These are phyloP conservation scores for Biancaea sappan DNA, from an alignment of 306 rosid genomes.

Conservation along the genomic window DNA sequence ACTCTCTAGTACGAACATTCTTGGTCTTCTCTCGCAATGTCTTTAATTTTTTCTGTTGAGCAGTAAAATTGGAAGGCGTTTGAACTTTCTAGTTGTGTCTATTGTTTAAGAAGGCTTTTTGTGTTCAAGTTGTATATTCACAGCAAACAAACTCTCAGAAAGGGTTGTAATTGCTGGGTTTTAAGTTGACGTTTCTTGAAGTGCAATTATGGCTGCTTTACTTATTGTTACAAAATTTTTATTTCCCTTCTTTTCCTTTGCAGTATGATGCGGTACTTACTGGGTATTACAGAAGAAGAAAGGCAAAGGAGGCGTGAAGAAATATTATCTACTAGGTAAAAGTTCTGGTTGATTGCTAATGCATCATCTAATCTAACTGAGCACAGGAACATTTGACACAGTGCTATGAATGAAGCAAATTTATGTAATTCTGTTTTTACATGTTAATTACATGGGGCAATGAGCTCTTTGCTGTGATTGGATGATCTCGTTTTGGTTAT, in stretches of 20 bases:
- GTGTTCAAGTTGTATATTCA: no score
- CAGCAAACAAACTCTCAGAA: not conserved
- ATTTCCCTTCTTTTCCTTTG: not conserved
- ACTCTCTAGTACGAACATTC: no score
- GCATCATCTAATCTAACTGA: slow-evolving; percentile 11
- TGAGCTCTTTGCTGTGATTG: not conserved
- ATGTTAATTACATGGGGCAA: not conserved
- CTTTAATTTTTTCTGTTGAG: no score
- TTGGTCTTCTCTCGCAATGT: no score
- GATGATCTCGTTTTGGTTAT: slow-evolving; percentile 5
- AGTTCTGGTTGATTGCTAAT: slow-evolving; percentile 25
- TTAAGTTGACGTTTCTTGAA: slow-evolving; percentile 11
- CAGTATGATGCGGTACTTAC: slow-evolving; percentile 75
- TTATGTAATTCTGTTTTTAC: not conserved
- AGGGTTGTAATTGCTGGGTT: slow-evolving; percentile 20
- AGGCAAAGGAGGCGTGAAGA: slow-evolving; percentile 82
- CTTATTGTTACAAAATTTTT: slow-evolving; percentile 1
- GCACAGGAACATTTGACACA: slow-evolving; percentile 15
- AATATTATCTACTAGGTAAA: slow-evolving; percentile 85
- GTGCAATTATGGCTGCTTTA: slow-evolving; percentile 15
- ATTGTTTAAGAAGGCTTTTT: no score
- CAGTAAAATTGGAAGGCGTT: no score
- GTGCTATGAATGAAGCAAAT: not conserved
- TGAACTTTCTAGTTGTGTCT: no score
- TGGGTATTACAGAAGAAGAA: slow-evolving; percentile 93